phyloP scores from a whole-genome alignment of 345 rosid genomes.

The Turritis glabra region DNA sequence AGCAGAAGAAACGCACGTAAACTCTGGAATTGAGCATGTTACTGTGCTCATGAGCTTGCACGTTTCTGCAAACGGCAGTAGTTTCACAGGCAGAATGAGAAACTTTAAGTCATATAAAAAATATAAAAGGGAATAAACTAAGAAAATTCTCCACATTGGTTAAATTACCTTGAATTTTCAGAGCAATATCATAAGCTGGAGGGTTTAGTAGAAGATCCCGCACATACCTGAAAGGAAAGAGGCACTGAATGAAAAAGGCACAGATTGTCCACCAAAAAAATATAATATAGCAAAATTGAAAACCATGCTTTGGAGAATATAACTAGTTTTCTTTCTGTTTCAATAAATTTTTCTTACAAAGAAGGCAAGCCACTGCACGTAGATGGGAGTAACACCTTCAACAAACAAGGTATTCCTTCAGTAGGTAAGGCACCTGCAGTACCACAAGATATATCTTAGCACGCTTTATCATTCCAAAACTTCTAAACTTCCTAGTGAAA shows the following conservation, averaged over 20 bases:
- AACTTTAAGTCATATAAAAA: neutral
- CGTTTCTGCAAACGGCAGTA: conserved; percentile 54
- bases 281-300: neutral
- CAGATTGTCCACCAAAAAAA: neutral
- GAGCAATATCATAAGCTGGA: conserved; percentile 86
- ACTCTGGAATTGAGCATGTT: conserved; percentile 84
- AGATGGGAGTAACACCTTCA: conserved; percentile 90
- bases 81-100: conserved; percentile 15
- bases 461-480: conserved; percentile 8
- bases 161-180: conserved; percentile 74
- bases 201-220: conserved; percentile 97
- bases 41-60: conserved; percentile 85
- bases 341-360: conserved; percentile 53
- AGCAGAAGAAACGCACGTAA: conserved; percentile 84
- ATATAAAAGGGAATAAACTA: neutral
- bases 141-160: neutral
- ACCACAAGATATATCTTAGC: conserved; percentile 10
- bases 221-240: conserved; percentile 55
- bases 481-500: neutral
- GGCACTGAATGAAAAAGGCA: neutral
- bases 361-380: conserved; percentile 78
- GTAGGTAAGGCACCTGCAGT: conserved; percentile 81
- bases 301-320: neutral
- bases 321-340: conserved; percentile 1
- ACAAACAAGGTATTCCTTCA: conserved; percentile 94